phyloP scores from a whole-genome alignment of 805 yeast genomes.

The Maudiozyma pseudohumilis region DNA sequence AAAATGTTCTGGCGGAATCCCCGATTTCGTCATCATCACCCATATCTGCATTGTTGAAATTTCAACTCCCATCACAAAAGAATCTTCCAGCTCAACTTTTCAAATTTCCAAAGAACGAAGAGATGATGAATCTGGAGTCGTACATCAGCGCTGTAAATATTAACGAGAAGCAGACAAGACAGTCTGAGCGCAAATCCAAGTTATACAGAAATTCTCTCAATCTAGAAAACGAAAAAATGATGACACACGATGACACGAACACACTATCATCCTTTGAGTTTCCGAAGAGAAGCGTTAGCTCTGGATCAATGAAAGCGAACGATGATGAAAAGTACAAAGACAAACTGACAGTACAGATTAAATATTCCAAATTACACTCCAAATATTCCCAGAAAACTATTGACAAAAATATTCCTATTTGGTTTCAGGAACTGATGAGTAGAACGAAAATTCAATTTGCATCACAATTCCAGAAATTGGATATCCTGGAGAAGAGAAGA shows the following conservation, averaged over 20 bases:
- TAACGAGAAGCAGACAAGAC: slow-evolving; percentile 17
- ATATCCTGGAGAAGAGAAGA: slow-evolving; percentile 58
- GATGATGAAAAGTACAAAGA: slow-evolving; percentile 6
- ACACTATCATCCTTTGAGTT: slow-evolving; percentile 9
- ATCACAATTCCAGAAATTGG: slow-evolving; percentile 54
- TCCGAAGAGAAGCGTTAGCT: slow-evolving; percentile 8
- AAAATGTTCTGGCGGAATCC: slow-evolving; percentile 8
- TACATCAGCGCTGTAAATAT: slow-evolving; percentile 26
- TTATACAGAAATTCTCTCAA: not conserved
- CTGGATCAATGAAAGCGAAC: not conserved
- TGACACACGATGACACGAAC: not conserved
- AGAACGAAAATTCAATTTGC: slow-evolving; percentile 24
- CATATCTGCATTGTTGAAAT: slow-evolving; percentile 24
- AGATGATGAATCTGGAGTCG: slow-evolving; percentile 22
- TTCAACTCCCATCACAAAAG: slow-evolving; percentile 22
- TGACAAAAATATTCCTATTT: slow-evolving; percentile 37
- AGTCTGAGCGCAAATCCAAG: not conserved
- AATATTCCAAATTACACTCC: slow-evolving; percentile 11
- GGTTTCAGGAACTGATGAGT: slow-evolving; percentile 36
- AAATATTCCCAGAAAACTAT: slow-evolving; percentile 11
- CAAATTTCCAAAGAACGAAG: slow-evolving; percentile 25
- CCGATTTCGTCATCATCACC: slow-evolving; percentile 27
- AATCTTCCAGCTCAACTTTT: slow-evolving; percentile 14
- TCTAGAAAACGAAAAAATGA: not conserved
- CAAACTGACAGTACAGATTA: slow-evolving; percentile 22